phyloP scores from a whole-genome alignment of 1,284 basidiomycete genomes.

The Lentinula novae-zelandiae region DNA sequence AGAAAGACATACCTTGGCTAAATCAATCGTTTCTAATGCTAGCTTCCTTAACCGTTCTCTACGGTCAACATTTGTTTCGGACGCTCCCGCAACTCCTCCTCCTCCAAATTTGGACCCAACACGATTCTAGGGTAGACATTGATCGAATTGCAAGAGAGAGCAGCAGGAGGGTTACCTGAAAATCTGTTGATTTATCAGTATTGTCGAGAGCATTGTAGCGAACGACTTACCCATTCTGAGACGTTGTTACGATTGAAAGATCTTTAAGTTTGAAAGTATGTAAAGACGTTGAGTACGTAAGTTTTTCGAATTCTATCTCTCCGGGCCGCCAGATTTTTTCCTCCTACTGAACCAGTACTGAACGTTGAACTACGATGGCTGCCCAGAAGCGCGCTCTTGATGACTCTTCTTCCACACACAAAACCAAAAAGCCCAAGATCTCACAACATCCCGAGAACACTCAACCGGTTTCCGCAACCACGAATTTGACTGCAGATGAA shows the following conservation, averaged over 20 bases:
- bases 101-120: conserved; percentile 95
- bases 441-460: conserved; percentile 18
- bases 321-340: not conserved
- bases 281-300: not conserved
- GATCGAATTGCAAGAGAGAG: not conserved
- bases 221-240: conserved; percentile 33
- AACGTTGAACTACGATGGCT: conserved; percentile 30
- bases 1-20: conserved; percentile 70
- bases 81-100: conserved; percentile 89
- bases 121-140: conserved; percentile 63
- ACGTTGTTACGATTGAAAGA: not conserved
- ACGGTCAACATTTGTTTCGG: conserved; percentile 93
- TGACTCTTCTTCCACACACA: conserved; percentile 41
- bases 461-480: conserved; percentile 26
- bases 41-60: conserved; percentile 94
- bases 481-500: conserved; percentile 61
- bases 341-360: not conserved
- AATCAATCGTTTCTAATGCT: conserved; percentile 93
- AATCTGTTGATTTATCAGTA: conserved; percentile 30
- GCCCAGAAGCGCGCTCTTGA: conserved; percentile 59
- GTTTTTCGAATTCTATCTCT: not conserved
- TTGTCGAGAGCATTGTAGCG: conserved; percentile 11
- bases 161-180: conserved; percentile 31
- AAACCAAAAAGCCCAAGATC: conserved; percentile 51
- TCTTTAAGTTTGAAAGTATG: not conserved